Evolutionary conservation across 1,284 basidiomycete species (phyloP), one percentile per base, ranked within the genome.

Genomic region (Rhodotorula sp.): DNA sequence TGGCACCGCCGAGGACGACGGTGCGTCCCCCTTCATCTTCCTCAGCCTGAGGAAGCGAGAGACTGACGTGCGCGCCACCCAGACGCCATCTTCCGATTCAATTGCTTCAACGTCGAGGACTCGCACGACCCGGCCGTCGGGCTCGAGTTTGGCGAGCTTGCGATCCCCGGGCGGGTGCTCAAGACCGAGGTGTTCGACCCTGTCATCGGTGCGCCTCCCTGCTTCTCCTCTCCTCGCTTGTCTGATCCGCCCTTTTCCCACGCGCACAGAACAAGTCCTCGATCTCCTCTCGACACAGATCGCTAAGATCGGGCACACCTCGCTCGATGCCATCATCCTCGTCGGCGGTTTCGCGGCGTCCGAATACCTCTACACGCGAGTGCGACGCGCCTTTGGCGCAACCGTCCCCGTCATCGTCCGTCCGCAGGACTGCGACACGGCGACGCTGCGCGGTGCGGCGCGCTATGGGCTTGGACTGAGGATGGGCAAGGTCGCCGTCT

Each of bases 271-370:
- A 55, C 79, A 91, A 88, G 90, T 91, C 36, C 81, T 92, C 41
- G 84, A 87, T 29, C 85, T 92, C 77, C 87, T 92, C 77, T 88
- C 91, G 76, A 87, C 88, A 36, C 91, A 92, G 81, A 83, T 88
- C 53, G 46, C 59, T 19, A 83, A 82, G 73, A 86, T 85, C 78
- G 85, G 88, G 57, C 85, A 84, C 78, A 87, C 88, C 77, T 83
- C 83, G 51, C 86, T 91, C 77, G 87, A 92, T 83, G 90, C 90
- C 25, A 82, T 92, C 50, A 86, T 92, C 75, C 86, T 92, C 77
- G 91, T 92, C 78, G 91, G 91, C 81, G 91, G 91, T 65, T 92
- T 92, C 81, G 89, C 90, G 56, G 90, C 88, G 21, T 90, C 89
- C 80, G 88, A 90, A 79, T 91, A 92, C 80, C 84, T 92, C 34